phyloP scores from a whole-genome alignment of 1,284 basidiomycete genomes.

The Neotropicomus parvogracilis region DNA sequence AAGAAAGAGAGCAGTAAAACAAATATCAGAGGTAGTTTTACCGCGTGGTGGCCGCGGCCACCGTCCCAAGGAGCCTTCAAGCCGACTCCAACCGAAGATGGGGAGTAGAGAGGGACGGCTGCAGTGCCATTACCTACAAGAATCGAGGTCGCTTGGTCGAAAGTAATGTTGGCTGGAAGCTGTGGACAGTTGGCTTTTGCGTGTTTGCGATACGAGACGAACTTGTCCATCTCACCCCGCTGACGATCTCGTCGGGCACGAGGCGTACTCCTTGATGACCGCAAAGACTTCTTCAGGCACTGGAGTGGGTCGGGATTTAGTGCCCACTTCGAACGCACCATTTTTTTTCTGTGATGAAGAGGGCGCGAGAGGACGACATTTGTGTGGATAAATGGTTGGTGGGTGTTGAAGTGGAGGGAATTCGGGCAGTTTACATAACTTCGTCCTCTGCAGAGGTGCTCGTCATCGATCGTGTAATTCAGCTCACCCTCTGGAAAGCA shows the following conservation, averaged over 20 bases:
- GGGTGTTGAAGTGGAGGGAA: no score
- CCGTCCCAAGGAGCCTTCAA: slow-evolving; percentile 27
- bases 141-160: slow-evolving; percentile 27
- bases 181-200: background rate
- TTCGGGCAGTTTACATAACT: no score
- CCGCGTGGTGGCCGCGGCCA: slow-evolving; percentile 19
- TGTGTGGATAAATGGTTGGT: no score
- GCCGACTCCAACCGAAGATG: slow-evolving; percentile 18
- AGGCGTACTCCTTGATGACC: slow-evolving; percentile 35
- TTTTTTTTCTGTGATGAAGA: slow-evolving; percentile 27
- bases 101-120: slow-evolving; percentile 21
- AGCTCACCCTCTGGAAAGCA: no score
- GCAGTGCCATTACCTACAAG: slow-evolving; percentile 13
- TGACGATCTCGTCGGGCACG: slow-evolving; percentile 28
- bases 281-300: slow-evolving; percentile 26
- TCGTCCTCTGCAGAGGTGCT: no score
- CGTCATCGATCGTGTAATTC: no score
- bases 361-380: slow-evolving; percentile 20
- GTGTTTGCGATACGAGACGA: background rate
- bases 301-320: slow-evolving; percentile 13
- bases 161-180: slow-evolving; percentile 23
- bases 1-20: no score
- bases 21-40: slow-evolving; percentile 34
- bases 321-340: slow-evolving; percentile 18
- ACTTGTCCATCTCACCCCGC: slow-evolving; percentile 27